phyloP scores from a whole-genome alignment of 2,329 filamentous ascomycete species.

The Talaromyces amestolkiae region DNA sequence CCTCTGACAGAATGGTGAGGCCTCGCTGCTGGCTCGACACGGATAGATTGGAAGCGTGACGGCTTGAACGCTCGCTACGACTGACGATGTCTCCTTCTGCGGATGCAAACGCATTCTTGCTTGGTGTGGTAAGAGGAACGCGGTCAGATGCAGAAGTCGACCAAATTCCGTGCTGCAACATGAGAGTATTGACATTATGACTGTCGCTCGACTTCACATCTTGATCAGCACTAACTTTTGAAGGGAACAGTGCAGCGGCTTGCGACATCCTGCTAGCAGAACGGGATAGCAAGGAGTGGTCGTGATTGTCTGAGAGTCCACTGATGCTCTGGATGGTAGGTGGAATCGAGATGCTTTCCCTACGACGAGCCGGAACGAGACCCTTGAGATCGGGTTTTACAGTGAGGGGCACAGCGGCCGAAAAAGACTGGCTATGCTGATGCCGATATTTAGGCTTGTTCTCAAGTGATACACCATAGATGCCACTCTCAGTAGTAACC shows the following conservation, averaged over 20 bases:
- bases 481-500: neutral
- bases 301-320: neutral
- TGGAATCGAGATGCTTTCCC: slow-evolving; percentile 16
- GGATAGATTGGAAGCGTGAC: slow-evolving; percentile 8
- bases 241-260: neutral
- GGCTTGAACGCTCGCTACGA: slow-evolving; percentile 6
- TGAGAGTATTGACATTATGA: slow-evolving; percentile 10
- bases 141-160: neutral
- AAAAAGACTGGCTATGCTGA: slow-evolving; percentile 18
- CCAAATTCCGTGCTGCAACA: slow-evolving; percentile 17
- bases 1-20: slow-evolving; percentile 14
- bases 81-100: neutral
- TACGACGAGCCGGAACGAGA: slow-evolving; percentile 5
- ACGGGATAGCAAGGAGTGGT: neutral
- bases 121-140: neutral
- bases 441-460: neutral
- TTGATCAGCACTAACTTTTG: neutral
- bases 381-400: neutral
- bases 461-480: neutral
- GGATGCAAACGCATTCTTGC: neutral
- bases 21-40: slow-evolving; percentile 10
- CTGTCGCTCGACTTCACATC: neutral
- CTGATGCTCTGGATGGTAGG: neutral
- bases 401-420: neutral
- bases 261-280: neutral